These are phyloP conservation scores for Choanephora cucurbitarum DNA, from an alignment of 371 early-diverging fungal genomes.

Conservation along the genomic window DNA sequence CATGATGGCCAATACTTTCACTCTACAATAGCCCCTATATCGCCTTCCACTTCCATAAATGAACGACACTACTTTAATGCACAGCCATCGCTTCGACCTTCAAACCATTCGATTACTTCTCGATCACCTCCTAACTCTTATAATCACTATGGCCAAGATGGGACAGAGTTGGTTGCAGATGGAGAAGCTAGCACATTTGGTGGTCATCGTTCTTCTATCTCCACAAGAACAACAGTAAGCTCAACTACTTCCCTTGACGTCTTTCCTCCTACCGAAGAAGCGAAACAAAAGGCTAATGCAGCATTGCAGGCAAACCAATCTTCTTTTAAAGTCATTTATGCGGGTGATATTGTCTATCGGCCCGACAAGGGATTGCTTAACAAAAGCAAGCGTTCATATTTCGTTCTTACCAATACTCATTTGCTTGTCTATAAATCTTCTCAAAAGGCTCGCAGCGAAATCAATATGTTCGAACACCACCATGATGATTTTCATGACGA, in stretches of 20 bases:
- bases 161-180: background rate
- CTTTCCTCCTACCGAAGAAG: conserved; percentile 24
- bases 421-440: conserved; percentile 37
- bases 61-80: background rate
- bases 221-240: background rate
- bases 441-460: conserved; percentile 31
- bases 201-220: background rate
- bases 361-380: conserved; percentile 17
- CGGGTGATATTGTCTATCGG: conserved; percentile 32
- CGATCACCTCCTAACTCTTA: background rate
- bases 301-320: conserved; percentile 7
- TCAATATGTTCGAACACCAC: conserved; percentile 20
- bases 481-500: background rate
- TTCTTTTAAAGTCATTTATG: conserved; percentile 30
- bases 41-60: no score
- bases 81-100: background rate
- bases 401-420: conserved; percentile 37
- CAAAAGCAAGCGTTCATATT: conserved; percentile 27
- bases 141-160: background rate
- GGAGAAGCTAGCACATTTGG: background rate
- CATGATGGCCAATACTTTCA: background rate
- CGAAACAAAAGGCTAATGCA: background rate
- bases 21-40: background rate
- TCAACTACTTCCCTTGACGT: background rate
- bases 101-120: background rate